Evolutionary conservation across 306 rosid species (phyloP).

Genomic region (Prunus fruticosa): DNA sequence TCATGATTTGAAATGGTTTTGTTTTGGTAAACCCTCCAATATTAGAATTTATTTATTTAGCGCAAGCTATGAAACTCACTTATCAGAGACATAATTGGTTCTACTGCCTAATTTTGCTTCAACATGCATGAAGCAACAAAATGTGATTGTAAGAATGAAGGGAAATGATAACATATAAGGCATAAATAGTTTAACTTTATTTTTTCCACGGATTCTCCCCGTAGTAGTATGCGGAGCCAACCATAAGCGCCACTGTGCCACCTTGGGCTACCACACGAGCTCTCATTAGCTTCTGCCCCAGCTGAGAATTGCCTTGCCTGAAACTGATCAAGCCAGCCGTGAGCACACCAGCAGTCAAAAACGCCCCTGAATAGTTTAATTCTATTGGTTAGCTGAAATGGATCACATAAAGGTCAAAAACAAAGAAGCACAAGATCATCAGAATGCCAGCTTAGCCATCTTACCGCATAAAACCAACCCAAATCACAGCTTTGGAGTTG

Average conservation of each 20-base stretch:
- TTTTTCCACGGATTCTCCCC: slow-evolving; percentile 80
- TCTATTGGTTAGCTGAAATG: background rate
- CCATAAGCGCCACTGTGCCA: slow-evolving; percentile 89
- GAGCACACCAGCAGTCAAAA: slow-evolving; percentile 77
- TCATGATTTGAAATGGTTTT: too few relatives aligned
- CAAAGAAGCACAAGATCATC: background rate
- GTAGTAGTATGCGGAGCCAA: slow-evolving; percentile 79
- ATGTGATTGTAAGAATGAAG: background rate
- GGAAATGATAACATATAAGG: background rate
- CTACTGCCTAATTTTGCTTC: background rate
- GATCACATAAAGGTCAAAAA: background rate
- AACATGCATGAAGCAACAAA: background rate
- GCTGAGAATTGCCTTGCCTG: slow-evolving; percentile 74
- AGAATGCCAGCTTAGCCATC: background rate
- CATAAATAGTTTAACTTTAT: slow-evolving; percentile 26
- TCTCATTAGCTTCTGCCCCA: slow-evolving; percentile 91
- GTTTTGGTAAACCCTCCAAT: too few relatives aligned
- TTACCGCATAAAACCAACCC: background rate
- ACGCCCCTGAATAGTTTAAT: slow-evolving; percentile 57
- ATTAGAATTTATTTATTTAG: background rate
- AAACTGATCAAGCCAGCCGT: slow-evolving; percentile 88
- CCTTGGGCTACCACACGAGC: slow-evolving; percentile 93
- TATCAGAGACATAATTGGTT: background rate
- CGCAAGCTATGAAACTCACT: background rate
- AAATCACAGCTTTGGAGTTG: background rate